A percentile compares a stretch with the other conserved stretches of the same genome.
Evolutionary conservation across 257 asterid genomes (phyloP).

Genomic region (Asclepias syriaca): DNA sequence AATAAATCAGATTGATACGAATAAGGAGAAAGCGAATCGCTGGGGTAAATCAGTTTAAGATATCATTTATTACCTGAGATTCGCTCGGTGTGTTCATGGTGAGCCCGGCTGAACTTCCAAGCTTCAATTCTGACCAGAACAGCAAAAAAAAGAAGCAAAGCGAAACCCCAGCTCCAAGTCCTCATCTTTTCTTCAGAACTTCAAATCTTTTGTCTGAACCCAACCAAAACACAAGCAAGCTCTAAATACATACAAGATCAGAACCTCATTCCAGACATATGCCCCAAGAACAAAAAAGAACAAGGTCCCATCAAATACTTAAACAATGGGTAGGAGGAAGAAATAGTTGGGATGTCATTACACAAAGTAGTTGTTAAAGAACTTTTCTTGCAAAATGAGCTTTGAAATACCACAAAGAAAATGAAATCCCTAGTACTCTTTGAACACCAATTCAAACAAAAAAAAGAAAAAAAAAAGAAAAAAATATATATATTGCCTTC

Average conservation of each 20-base stretch:
- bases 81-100: constrained; percentile 38
- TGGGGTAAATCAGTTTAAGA: not conserved
- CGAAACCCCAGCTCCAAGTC: constrained; percentile 23
- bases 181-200: constrained; percentile 17
- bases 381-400: constrained; percentile 38
- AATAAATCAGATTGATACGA: not conserved
- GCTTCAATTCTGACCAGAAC: constrained; percentile 26
- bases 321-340: constrained; percentile 23
- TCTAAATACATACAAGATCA: constrained; percentile 12
- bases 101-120: constrained; percentile 32
- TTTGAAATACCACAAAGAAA: constrained; percentile 20
- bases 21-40: not conserved
- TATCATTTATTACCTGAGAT: constrained; percentile 27
- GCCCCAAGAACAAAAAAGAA: constrained; percentile 15
- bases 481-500: not conserved
- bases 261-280: constrained; percentile 11
- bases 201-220: constrained; percentile 11
- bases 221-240: not conserved
- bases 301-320: constrained; percentile 10
- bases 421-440: constrained; percentile 13
- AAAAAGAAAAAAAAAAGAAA: not conserved
- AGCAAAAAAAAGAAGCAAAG: constrained; percentile 15
- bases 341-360: constrained; percentile 48
- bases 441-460: not conserved
- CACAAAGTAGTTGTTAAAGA: constrained; percentile 37